Evolutionary conservation across 2,329 filamentous ascomycete species (phyloP).

Genomic region (Alternaria metachromatica): DNA sequence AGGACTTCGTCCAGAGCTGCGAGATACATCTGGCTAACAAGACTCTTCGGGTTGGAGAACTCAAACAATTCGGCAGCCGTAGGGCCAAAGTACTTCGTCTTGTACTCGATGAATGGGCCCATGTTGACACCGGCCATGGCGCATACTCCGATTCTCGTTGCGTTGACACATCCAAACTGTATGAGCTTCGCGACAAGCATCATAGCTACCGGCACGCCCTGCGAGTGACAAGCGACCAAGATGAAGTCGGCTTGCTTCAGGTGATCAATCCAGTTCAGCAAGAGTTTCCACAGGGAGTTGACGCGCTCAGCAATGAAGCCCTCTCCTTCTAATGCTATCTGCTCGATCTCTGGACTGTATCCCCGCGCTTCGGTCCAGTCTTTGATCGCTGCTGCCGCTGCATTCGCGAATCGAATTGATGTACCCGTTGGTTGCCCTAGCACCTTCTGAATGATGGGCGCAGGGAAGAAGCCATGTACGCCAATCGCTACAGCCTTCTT

Average conservation of each 20-base stretch:
- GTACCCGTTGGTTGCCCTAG: slow-evolving; percentile 95
- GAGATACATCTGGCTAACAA: slow-evolving; percentile 82
- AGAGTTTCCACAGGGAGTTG: slow-evolving; percentile 89
- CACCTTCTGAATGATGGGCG: slow-evolving; percentile 83
- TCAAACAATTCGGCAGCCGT: slow-evolving; percentile 95
- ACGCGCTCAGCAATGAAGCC: slow-evolving; percentile 90
- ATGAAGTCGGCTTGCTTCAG: slow-evolving; percentile 88
- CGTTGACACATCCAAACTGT: slow-evolving; percentile 81
- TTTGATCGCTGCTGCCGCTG: slow-evolving; percentile 82
- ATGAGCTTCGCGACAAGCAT: slow-evolving; percentile 95
- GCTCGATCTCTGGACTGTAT: slow-evolving; percentile 83
- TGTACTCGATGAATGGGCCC: slow-evolving; percentile 91
- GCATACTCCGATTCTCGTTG: slow-evolving; percentile 78
- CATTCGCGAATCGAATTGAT: slow-evolving; percentile 88
- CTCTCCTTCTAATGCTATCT: slow-evolving; percentile 92
- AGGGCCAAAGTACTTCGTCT: slow-evolving; percentile 85
- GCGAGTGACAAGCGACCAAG: slow-evolving; percentile 90
- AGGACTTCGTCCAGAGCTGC: slow-evolving; percentile 76
- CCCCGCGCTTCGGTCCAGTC: slow-evolving; percentile 76
- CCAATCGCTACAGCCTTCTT: slow-evolving; percentile 91
- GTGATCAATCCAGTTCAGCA: slow-evolving; percentile 93
- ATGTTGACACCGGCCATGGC: slow-evolving; percentile 91
- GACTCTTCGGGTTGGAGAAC: slow-evolving; percentile 81
- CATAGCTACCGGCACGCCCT: slow-evolving; percentile 90
- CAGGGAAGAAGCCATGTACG: slow-evolving; percentile 92